Evolutionary conservation across 495 filamentous ascomycete species (phyloP).

Genomic region (Symbiotaphrina buchneri): DNA sequence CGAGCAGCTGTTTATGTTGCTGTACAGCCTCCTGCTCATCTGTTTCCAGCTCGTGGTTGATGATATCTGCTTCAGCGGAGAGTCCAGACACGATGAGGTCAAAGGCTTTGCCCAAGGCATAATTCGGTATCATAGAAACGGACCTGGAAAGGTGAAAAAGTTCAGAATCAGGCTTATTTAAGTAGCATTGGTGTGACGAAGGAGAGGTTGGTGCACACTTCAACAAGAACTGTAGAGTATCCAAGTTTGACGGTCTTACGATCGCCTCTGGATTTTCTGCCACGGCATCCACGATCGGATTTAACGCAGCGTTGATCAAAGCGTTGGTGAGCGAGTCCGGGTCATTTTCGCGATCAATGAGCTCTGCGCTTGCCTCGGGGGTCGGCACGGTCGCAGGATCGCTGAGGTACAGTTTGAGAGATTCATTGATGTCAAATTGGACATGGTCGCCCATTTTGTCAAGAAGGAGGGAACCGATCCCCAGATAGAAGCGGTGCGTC

Average conservation of each 20-base stretch:
- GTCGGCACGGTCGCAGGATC: conserved; percentile 67
- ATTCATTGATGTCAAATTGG: conserved; percentile 85
- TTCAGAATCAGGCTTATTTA: conserved; percentile 31
- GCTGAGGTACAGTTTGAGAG: conserved; percentile 86
- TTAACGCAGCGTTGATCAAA: conserved; percentile 64
- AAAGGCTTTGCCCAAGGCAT: conserved; percentile 76
- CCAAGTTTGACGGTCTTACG: conserved; percentile 51
- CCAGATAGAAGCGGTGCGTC: too few relatives aligned
- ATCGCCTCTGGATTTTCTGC: conserved; percentile 82
- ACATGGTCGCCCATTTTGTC: conserved; percentile 60
- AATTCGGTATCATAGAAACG: conserved; percentile 53
- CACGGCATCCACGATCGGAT: conserved; percentile 83
- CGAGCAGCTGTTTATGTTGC: conserved; percentile 74
- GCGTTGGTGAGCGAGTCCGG: conserved; percentile 58
- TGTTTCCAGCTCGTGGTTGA: conserved; percentile 66
- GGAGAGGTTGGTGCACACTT: conserved; percentile 69
- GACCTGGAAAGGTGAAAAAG: conserved; percentile 53
- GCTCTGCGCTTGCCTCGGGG: conserved; percentile 63
- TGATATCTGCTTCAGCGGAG: conserved; percentile 74
- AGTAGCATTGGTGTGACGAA: conserved; percentile 17
- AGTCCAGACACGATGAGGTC: conserved; percentile 83
- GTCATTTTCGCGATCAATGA: conserved; percentile 81
- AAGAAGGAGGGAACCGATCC: too few relatives aligned
- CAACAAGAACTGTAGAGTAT: conserved; percentile 84
- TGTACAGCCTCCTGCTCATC: conserved; percentile 74